Evolutionary conservation across 768 basidiomycete genomes (phyloP).

Genomic region (Leccinum boreale): DNA sequence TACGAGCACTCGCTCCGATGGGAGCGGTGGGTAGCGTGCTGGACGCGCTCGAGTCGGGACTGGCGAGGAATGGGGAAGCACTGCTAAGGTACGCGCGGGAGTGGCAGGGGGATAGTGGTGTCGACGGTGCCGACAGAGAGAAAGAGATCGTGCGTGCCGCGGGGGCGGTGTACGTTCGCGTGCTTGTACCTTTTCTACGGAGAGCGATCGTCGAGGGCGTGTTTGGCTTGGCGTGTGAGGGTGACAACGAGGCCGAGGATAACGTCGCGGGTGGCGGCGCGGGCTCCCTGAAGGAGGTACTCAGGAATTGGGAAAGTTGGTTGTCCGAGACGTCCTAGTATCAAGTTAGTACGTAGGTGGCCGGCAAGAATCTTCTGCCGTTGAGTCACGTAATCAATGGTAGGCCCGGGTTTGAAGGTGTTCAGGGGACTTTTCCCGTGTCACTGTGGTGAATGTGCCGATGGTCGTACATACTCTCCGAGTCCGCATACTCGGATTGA

Average conservation of each 20-base stretch:
- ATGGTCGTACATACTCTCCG: not conserved
- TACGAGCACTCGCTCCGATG: slow-evolving; percentile 77
- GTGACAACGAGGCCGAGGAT: not conserved
- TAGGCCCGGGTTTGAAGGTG: not conserved
- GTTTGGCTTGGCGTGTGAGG: slow-evolving; percentile 43
- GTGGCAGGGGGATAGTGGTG: slow-evolving; percentile 32
- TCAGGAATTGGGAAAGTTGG: slow-evolving; percentile 31
- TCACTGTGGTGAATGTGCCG: not conserved
- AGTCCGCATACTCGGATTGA: not conserved
- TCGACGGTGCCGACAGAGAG: slow-evolving; percentile 12
- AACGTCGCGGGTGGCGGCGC: not conserved
- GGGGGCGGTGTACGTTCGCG: slow-evolving; percentile 54
- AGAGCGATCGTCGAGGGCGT: slow-evolving; percentile 74
- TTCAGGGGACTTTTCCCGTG: not conserved
- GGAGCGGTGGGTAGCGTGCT: slow-evolving; percentile 51
- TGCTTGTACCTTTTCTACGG: slow-evolving; percentile 69
- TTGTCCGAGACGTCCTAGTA: slow-evolving; percentile 11
- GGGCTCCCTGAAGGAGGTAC: slow-evolving; percentile 4
- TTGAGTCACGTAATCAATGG: not conserved
- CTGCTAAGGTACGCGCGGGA: slow-evolving; percentile 46
- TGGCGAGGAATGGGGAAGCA: slow-evolving; percentile 44
- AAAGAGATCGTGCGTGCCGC: slow-evolving; percentile 43
- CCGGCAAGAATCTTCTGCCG: not conserved
- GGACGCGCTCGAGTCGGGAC: slow-evolving; percentile 46
- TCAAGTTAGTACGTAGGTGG: not conserved